phyloP scores from a whole-genome alignment of 305 asterid genomes.

The Fraxinus angustifolia region DNA sequence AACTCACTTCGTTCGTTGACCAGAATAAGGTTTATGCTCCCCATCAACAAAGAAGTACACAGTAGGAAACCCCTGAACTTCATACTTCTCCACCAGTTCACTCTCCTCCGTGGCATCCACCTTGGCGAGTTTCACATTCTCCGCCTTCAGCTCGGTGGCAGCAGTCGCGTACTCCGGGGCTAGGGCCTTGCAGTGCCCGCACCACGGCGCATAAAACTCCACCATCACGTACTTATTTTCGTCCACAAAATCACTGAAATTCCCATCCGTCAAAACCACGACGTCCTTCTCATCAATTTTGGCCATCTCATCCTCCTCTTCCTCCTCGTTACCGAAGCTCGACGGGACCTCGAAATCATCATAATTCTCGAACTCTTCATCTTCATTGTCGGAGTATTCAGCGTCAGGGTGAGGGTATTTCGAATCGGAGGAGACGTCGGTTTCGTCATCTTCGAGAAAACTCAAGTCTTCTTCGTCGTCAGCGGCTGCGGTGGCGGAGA shows the following conservation, averaged over 20 bases:
- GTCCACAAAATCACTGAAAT: conserved; percentile 58
- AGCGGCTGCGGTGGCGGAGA: conserved; percentile 24
- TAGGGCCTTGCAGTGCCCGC: conserved; percentile 68
- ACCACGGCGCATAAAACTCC: conserved; percentile 93
- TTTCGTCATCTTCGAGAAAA: conserved; percentile 60
- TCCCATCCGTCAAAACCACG: conserved; percentile 54
- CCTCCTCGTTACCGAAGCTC: conserved; percentile 35
- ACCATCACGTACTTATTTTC: conserved; percentile 76
- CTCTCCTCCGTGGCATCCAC: conserved; percentile 70
- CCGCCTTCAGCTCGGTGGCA: conserved; percentile 60
- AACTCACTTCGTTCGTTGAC: conserved; percentile 74
- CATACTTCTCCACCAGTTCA: conserved; percentile 63
- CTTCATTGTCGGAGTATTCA: conserved; percentile 48
- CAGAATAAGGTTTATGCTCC: conserved; percentile 56
- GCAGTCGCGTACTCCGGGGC: conserved; percentile 88
- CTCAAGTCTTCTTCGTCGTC: conserved; percentile 76
- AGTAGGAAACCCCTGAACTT: conserved; percentile 80
- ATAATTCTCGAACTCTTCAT: conserved; percentile 43
- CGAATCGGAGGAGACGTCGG: conserved; percentile 23
- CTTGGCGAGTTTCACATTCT: conserved; percentile 64
- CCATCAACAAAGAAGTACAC: conserved; percentile 68
- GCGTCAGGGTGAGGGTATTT: conserved; percentile 39
- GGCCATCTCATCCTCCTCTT: conserved; percentile 26
- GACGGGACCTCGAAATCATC: conserved; percentile 64
- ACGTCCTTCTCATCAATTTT: conserved; percentile 67